A percentile compares a stretch with the other conserved stretches of the same genome.
These are phyloP conservation scores for Ceratonia siliqua DNA, from an alignment of 306 rosid species.

Conservation along the genomic window DNA sequence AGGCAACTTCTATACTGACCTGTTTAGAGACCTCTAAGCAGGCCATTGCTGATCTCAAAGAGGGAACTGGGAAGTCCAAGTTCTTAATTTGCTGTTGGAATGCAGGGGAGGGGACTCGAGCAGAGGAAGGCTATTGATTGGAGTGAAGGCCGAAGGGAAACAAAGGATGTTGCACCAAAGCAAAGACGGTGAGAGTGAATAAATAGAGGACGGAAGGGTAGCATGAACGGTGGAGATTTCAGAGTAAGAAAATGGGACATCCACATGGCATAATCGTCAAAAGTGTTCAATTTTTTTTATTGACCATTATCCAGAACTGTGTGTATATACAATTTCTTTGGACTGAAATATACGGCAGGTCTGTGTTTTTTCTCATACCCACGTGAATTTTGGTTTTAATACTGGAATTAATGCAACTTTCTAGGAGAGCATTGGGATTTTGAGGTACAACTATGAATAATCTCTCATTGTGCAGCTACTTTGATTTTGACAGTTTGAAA, in stretches of 20 bases:
- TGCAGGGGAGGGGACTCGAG: constrained; percentile 21
- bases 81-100: background rate
- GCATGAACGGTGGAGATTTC: constrained; percentile 65
- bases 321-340: constrained; percentile 36
- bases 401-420: background rate
- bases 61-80: background rate
- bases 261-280: constrained; percentile 48
- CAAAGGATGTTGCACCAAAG: constrained; percentile 39
- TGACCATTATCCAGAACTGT: background rate
- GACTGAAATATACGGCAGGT: constrained; percentile 41
- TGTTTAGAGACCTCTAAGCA: constrained; percentile 53
- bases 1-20: constrained; percentile 42
- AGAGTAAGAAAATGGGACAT: constrained; percentile 39
- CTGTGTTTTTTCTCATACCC: constrained; percentile 39
- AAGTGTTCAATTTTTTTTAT: no score
- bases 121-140: constrained; percentile 34
- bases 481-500: constrained; percentile 28
- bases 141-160: constrained; percentile 23
- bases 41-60: constrained; percentile 52
- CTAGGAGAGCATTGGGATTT: background rate
- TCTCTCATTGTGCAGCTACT: constrained; percentile 15
- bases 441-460: no score
- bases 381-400: constrained; percentile 27
- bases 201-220: constrained; percentile 54
- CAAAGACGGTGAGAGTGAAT: constrained; percentile 44